A percentile compares a stretch with the other conserved stretches of the same genome.
phyloP scores from a whole-genome alignment of 2,329 filamentous ascomycete genomes.

The Orbilia oligospora region DNA sequence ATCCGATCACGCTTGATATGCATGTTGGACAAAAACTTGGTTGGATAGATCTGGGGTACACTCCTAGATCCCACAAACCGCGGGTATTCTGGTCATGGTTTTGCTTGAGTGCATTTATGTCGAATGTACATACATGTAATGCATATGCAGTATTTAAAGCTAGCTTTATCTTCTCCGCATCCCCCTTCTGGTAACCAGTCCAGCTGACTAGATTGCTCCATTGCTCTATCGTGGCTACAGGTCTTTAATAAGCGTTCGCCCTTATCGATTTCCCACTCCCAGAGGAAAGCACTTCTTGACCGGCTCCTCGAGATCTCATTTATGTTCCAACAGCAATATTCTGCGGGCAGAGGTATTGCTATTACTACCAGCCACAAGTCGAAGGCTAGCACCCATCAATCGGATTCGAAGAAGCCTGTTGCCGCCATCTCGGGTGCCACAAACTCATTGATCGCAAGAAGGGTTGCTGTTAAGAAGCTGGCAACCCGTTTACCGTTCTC shows the following conservation, averaged over 20 bases:
- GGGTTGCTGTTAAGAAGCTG: conserved; percentile 50
- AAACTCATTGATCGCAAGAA: conserved; percentile 35
- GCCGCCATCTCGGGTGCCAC: conserved; percentile 12
- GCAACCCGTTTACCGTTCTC: conserved; percentile 48
- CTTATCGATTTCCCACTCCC: conserved; percentile 48
- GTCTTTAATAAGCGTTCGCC: conserved; percentile 43
- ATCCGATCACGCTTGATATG: conserved; percentile 38
- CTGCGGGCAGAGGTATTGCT: conserved; percentile 51
- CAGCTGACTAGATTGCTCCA: conserved; percentile 44
- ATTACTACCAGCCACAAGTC: conserved; percentile 1
- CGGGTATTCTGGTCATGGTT: conserved; percentile 11
- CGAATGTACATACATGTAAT: conserved; percentile 17
- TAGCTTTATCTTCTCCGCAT: conserved; percentile 20
- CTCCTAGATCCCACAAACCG: conserved; percentile 6
- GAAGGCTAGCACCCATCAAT: conserved; percentile 4
- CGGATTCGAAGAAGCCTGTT: conserved; percentile 28
- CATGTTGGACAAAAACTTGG: conserved; percentile 20
- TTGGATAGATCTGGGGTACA: conserved; percentile 24
- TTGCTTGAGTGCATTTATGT: conserved; percentile 30
- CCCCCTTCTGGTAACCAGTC: conserved; percentile 25
- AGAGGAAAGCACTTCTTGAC: conserved; percentile 44
- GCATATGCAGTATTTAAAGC: conserved; percentile 30
- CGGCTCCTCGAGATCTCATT: conserved; percentile 47
- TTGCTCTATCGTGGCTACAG: conserved; percentile 24
- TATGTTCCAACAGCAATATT: conserved; percentile 54